phyloP scores from a whole-genome alignment of 192 early-diverging fungal species.

The Rhizophagus sp. region DNA sequence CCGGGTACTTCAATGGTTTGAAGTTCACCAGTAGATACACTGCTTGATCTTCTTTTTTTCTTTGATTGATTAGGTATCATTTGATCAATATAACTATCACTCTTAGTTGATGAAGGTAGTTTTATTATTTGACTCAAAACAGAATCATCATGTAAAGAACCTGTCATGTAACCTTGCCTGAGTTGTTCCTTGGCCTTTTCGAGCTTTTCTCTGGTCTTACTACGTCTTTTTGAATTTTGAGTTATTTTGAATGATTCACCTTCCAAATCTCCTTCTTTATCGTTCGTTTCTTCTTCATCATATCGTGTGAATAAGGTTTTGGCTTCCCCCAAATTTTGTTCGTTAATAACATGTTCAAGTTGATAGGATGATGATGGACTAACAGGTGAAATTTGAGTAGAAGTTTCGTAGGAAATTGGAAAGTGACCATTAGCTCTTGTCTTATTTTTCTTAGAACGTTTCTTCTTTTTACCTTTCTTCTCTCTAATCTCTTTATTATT shows the following conservation, averaged over 20 bases:
- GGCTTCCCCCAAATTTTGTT: too few species aligned
- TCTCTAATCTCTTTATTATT: neutral
- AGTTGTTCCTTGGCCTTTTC: slow-evolving; percentile 50
- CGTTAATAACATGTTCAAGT: neutral
- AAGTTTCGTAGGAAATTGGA: neutral
- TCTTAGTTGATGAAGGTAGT: slow-evolving; percentile 24
- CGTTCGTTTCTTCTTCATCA: too few species aligned
- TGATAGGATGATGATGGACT: neutral
- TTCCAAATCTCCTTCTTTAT: neutral
- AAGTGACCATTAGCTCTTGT: slow-evolving; percentile 7
- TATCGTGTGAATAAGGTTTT: too few species aligned
- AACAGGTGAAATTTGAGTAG: too few species aligned
- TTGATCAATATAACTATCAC: slow-evolving; percentile 34
- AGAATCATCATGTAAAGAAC: slow-evolving; percentile 28
- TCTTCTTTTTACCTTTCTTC: neutral
- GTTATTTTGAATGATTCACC: slow-evolving; percentile 31
- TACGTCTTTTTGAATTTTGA: slow-evolving; percentile 29
- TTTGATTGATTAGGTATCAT: neutral
- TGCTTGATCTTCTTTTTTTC: slow-evolving; percentile 27
- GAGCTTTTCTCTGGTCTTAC: slow-evolving; percentile 34
- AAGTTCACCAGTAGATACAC: slow-evolving; percentile 21
- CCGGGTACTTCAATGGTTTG: slow-evolving; percentile 28
- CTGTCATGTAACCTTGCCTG: slow-evolving; percentile 36
- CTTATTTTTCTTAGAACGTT: too few species aligned
- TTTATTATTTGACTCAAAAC: slow-evolving; percentile 22